These are phyloP conservation scores for Coniferiporia weirii DNA, from an alignment of 1,284 basidiomycete genomes.

Conservation along the genomic window DNA sequence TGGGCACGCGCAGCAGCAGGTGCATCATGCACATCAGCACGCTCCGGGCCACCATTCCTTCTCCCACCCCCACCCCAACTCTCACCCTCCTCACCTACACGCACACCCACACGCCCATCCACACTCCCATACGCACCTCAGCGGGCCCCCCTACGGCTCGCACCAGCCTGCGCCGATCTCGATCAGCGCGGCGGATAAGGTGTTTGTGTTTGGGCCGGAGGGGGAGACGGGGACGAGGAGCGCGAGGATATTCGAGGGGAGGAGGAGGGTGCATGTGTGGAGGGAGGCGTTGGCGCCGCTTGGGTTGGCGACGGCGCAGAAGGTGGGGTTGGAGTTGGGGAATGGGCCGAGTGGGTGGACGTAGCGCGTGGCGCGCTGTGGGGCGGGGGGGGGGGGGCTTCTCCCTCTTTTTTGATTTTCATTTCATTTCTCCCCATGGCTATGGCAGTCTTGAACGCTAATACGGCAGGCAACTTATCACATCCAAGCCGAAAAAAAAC, in stretches of 20 bases:
- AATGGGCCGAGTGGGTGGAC: constrained; percentile 51
- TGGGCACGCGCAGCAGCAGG: constrained; percentile 1
- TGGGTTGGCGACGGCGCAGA: constrained; percentile 59
- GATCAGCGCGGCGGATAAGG: constrained; percentile 36
- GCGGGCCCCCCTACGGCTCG: constrained; percentile 8
- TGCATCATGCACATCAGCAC: too few relatives aligned
- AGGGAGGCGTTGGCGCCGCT: constrained; percentile 59
- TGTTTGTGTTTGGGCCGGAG: constrained; percentile 72
- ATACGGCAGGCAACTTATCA: too few relatives aligned
- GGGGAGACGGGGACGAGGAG: constrained; percentile 62
- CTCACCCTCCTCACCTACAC: not conserved
- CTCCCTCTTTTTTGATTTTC: too few relatives aligned
- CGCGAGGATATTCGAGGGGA: constrained; percentile 47
- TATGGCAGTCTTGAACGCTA: too few relatives aligned
- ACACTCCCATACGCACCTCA: constrained; percentile 2
- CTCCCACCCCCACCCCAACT: not conserved
- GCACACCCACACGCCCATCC: not conserved
- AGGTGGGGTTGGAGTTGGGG: constrained; percentile 65
- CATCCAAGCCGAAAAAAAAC: too few relatives aligned
- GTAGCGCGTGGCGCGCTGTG: too few relatives aligned
- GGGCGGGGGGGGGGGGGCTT: too few relatives aligned
- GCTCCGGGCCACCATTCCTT: too few relatives aligned
- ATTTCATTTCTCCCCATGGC: too few relatives aligned
- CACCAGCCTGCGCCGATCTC: constrained; percentile 14
- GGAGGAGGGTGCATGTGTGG: constrained; percentile 47